Evolutionary conservation across 192 early-diverging fungal genomes (phyloP).

Genomic region (Podila verticillata): DNA sequence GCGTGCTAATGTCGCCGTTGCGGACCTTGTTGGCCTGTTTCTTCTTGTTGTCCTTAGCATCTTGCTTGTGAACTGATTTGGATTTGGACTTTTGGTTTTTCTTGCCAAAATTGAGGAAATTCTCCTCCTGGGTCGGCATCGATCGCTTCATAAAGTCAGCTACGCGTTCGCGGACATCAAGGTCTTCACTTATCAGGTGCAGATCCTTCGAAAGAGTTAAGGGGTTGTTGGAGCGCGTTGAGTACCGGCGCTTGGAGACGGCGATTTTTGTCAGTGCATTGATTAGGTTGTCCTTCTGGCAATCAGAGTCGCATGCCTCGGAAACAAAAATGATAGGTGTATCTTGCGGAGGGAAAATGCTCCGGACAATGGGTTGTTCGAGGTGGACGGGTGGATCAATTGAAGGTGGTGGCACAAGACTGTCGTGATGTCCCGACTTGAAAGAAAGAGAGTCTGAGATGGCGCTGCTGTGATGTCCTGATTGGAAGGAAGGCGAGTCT

Average conservation of each 20-base stretch:
- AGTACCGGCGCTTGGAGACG: slow-evolving; percentile 36
- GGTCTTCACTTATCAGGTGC: slow-evolving; percentile 9
- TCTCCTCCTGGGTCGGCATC: slow-evolving; percentile 9
- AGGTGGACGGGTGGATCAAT: slow-evolving; percentile 14
- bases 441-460: neutral
- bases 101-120: neutral
- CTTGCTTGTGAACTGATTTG: neutral
- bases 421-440: slow-evolving; percentile 30
- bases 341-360: too few species aligned
- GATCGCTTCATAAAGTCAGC: slow-evolving; percentile 13
- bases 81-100: slow-evolving; percentile 3
- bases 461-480: slow-evolving; percentile 19
- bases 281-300: slow-evolving; percentile 22
- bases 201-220: neutral
- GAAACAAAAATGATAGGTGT: neutral
- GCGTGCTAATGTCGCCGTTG: slow-evolving; percentile 2
- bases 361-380: neutral
- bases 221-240: neutral
- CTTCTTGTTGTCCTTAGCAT: neutral
- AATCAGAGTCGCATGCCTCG: slow-evolving; percentile 5
- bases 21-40: neutral
- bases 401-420: slow-evolving; percentile 3
- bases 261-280: slow-evolving; percentile 29
- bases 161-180: slow-evolving; percentile 8
- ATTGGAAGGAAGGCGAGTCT: slow-evolving; percentile 11